Base-by-base conservation (phyloP, 768 basidiomycete species). In the Suillus occidentalis region DNA sequence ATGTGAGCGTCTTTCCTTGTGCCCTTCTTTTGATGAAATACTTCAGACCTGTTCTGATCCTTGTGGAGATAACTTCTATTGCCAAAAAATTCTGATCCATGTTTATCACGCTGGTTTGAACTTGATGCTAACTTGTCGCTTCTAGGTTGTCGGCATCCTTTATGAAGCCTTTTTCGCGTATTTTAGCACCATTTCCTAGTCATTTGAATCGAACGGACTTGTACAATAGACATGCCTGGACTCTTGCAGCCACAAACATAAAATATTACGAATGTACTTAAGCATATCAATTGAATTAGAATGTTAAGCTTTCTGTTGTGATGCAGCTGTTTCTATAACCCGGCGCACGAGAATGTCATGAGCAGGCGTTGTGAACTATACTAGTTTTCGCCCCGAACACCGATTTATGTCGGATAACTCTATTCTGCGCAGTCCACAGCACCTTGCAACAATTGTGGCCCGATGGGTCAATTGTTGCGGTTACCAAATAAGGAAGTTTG, bases 1-100 rank as follows among this genome's bases (percentile, higher is more conserved):
- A 37, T 40, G 62, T 63, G 62, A 63, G 62, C 4, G 1, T 31
- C 52, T n/a, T 55, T 63, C 8, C 37, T 57, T 60, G 8, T n/a
- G 13, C 14, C 31, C 13, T 40, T 59, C n/a, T 31, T 14, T n/a
- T 25, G 62, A 63, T 59, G 62, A 60, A 22, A 63, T 22, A 63
- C 39, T 63, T 63, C 62, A 63, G 62, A 63, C 62, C 62, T 63
- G 62, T 63, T 63, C 62, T 63, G 62, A 56, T 42, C 62, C 34
- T 40, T 63, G 62, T 63, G 62, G 62, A 63, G 62, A 63, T 40
- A 60, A 59, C 52, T 42, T 59, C 10, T 42, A 59, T 59, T 59
- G 58, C 58, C 58, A 31, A 42, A 42, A 58, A 40, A 31, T 28
- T 58, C 58, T 59, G 58, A 59, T 59, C 2, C 28, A 20, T 42